These are phyloP conservation scores for Acorus calamus DNA, from an alignment of 106 monocot genomes.

Conservation along the genomic window DNA sequence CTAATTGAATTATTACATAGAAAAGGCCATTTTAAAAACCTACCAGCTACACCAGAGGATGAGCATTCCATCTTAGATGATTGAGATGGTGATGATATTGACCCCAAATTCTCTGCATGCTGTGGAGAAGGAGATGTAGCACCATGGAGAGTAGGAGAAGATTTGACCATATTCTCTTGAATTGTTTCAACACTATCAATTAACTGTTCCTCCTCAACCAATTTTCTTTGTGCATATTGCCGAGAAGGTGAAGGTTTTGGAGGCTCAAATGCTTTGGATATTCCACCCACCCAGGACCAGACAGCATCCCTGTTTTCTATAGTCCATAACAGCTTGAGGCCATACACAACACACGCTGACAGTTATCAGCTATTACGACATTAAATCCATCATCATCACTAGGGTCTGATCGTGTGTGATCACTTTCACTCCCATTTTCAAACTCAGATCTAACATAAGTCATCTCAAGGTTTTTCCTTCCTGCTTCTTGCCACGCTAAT, in stretches of 20 bases:
- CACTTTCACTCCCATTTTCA: conserved; percentile 75
- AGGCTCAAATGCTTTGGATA: conserved; percentile 92
- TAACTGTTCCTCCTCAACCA: conserved; percentile 40
- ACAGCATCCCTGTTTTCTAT: conserved; percentile 93
- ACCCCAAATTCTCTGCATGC: conserved; percentile 20
- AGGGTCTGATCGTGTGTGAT: conserved; percentile 66
- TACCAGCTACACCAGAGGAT: conserved; percentile 16
- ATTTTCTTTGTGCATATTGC: conserved; percentile 77
- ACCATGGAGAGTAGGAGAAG: conserved; percentile 15
- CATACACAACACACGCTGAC: conserved; percentile 87
- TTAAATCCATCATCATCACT: conserved; percentile 99
- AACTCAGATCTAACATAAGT: conserved; percentile 68
- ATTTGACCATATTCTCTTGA: conserved; percentile 21
- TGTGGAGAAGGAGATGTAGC: conserved; percentile 16
- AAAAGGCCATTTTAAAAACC: not conserved
- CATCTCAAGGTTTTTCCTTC: conserved; percentile 59
- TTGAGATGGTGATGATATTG: conserved; percentile 22
- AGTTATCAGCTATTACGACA: conserved; percentile 92
- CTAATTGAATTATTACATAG: too few relatives aligned
- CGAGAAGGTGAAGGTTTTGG: conserved; percentile 93
- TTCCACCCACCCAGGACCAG: conserved; percentile 77
- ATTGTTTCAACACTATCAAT: conserved; percentile 22
- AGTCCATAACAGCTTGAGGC: conserved; percentile 91
- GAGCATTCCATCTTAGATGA: conserved; percentile 26
- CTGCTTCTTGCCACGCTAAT: conserved; percentile 75